Percentiles rank a stretch among this genome's conserved stretches.
phyloP scores from a whole-genome alignment of 768 basidiomycete species.

The Lentinula detonsa region DNA sequence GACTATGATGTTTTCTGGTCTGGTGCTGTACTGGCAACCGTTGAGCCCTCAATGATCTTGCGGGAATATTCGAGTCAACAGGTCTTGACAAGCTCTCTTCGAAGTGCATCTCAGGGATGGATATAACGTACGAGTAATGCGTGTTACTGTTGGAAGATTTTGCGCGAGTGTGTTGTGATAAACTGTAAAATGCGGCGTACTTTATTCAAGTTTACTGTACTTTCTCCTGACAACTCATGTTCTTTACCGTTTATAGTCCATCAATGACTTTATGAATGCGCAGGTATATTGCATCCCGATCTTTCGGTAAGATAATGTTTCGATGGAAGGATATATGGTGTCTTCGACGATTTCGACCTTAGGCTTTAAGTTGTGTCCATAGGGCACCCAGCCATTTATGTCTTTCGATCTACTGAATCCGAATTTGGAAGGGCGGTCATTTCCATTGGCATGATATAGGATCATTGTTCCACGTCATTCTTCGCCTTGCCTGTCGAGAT shows the following conservation, averaged over 20 bases:
- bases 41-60: too few species aligned
- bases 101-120: too few species aligned
- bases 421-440: neutral
- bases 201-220: too few species aligned
- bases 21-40: too few species aligned
- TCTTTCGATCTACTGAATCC: neutral
- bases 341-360: conserved; percentile 10
- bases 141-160: too few species aligned
- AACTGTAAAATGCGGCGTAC: too few species aligned
- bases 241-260: neutral
- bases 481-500: neutral
- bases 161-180: too few species aligned
- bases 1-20: too few species aligned
- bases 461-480: conserved; percentile 5
- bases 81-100: too few species aligned
- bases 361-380: neutral
- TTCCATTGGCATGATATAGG: conserved; percentile 6
- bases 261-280: conserved; percentile 3
- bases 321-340: conserved; percentile 10
- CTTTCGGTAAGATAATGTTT: conserved; percentile 11
- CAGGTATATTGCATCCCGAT: conserved; percentile 11
- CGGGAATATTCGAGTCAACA: too few species aligned
- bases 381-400: conserved; percentile 5
- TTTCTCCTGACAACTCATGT: neutral
- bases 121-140: too few species aligned